phyloP scores from a whole-genome alignment of 176 grass and related monocot genomes.

The Musa acuminata region DNA sequence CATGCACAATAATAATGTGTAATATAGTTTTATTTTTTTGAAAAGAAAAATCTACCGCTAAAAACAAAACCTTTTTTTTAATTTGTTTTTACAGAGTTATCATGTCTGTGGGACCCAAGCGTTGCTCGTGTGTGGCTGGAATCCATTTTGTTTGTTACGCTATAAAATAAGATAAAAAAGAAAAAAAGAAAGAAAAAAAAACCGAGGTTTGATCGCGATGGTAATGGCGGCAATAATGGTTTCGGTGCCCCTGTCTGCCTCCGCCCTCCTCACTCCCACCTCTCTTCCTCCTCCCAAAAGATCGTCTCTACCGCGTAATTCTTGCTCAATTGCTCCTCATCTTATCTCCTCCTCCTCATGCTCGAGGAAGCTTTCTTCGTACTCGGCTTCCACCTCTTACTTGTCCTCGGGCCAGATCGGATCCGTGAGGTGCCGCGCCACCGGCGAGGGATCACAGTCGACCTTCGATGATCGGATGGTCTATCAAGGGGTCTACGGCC shows the following conservation, averaged over 20 bases:
- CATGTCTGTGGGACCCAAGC: too few relatives aligned
- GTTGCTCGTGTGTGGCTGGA: too few relatives aligned
- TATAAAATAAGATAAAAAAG: too few relatives aligned
- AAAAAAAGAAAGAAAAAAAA: too few relatives aligned
- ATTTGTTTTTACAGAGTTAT: too few relatives aligned
- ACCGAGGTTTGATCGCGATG: not conserved
- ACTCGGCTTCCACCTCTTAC: not conserved
- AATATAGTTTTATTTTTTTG: too few relatives aligned
- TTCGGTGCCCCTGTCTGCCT: not conserved
- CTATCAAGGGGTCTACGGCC: constrained; percentile 56
- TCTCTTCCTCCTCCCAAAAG: not conserved
- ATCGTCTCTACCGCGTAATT: not conserved
- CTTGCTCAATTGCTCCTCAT: not conserved
- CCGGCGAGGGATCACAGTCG: constrained; percentile 27
- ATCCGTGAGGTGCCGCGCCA: constrained; percentile 22
- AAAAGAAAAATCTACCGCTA: too few relatives aligned
- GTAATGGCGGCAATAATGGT: not conserved
- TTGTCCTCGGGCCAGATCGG: not conserved
- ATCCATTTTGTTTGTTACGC: too few relatives aligned
- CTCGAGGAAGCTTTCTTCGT: not conserved
- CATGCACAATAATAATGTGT: too few relatives aligned
- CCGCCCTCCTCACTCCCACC: not conserved
- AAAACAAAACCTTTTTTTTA: too few relatives aligned
- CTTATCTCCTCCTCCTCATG: not conserved
- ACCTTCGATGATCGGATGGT: constrained; percentile 39